Evolutionary conservation across 1,284 basidiomycete genomes (phyloP).

Genomic region (Phaffia rhodozyma): DNA sequence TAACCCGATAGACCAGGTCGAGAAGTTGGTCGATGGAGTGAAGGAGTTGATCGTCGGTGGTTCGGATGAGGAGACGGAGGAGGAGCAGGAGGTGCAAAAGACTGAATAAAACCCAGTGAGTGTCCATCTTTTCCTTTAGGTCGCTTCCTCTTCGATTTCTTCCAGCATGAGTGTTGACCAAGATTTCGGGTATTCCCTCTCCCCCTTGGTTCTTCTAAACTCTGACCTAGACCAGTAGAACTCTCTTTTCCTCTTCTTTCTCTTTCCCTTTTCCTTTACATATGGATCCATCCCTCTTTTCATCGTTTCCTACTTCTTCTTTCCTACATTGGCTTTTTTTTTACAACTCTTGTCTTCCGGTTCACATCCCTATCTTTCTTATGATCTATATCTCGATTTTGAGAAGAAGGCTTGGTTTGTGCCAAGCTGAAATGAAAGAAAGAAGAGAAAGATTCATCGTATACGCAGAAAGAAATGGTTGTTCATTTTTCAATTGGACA

Average conservation of each 20-base stretch:
- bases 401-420: background rate
- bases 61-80: background rate
- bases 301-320: background rate
- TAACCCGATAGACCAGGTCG: constrained; percentile 25
- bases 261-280: background rate
- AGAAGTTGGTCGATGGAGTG: constrained; percentile 33
- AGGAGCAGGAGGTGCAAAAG: background rate
- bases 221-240: no score
- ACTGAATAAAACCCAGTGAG: background rate
- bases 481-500: no score
- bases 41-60: constrained; percentile 30
- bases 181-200: background rate
- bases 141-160: constrained; percentile 1
- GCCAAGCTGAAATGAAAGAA: background rate
- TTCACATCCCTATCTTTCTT: no score
- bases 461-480: no score
- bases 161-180: background rate
- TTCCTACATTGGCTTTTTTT: no score
- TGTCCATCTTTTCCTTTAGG: background rate
- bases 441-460: background rate
- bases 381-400: no score
- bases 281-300: background rate
- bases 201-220: background rate
- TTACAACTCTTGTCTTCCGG: no score
- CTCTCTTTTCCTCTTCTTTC: background rate